Evolutionary conservation across 495 filamentous ascomycete species (phyloP).

Genomic region (Penicillium longicatenatum): DNA sequence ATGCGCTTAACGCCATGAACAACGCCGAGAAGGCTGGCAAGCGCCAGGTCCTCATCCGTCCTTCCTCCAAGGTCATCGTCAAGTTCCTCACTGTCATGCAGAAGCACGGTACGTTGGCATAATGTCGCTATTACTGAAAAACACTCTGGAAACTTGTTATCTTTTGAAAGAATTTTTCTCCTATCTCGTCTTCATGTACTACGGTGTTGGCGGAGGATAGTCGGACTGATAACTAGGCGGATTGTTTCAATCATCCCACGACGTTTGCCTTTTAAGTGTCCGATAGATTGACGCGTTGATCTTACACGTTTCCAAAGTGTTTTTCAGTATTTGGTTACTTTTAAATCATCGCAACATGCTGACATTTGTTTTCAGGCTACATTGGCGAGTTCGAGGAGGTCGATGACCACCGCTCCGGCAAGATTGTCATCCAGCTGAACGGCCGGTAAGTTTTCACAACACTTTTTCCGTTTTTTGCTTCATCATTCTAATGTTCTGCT

Average conservation of each 20-base stretch:
- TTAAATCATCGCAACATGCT: conserved; percentile 91
- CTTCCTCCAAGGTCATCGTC: conserved; percentile 97
- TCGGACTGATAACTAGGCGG: conserved; percentile 99
- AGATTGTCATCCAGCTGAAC: conserved; percentile 96
- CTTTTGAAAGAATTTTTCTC: conserved; percentile 16
- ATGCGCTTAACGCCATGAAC: conserved; percentile 99
- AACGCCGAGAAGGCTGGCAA: conserved; percentile 99
- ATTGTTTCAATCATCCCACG: conserved; percentile 75
- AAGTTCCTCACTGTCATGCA: conserved; percentile 99
- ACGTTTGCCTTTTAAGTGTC: conserved; percentile 98
- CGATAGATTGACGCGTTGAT: conserved; percentile 88
- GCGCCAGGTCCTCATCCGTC: conserved; percentile 95
- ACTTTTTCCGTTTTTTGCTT: not conserved
- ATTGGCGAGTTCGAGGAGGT: conserved; percentile 99
- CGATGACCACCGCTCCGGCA: conserved; percentile 97
- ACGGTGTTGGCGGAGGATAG: conserved; percentile 7
- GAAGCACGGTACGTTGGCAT: conserved; percentile 79
- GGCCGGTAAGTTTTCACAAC: conserved; percentile 54
- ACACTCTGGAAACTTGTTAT: conserved; percentile 8
- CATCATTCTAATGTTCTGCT: conserved; percentile 7
- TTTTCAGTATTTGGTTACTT: conserved; percentile 79
- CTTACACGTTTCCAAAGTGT: conserved; percentile 83
- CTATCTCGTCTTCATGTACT: conserved; percentile 6
- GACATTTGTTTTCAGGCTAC: conserved; percentile 71
- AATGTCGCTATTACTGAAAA: not conserved